Base-by-base conservation (phyloP, 2,329 filamentous ascomycete species). In the Madurella mycetomatis region DNA sequence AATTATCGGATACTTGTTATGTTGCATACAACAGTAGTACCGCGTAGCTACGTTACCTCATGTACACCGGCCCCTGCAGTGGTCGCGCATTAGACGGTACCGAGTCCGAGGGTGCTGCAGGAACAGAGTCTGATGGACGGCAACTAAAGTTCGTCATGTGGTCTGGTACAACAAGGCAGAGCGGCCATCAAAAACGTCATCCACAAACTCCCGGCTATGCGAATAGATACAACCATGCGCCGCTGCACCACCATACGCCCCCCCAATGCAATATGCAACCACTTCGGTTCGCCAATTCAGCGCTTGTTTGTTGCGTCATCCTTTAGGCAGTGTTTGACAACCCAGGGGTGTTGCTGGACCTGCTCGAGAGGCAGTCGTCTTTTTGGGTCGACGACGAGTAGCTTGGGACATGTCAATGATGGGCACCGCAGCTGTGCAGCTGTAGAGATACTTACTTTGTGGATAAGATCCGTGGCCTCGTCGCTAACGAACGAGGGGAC, bases 261-360 rank as follows among this genome's bases (percentile, higher is more conserved):
- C 2, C 25, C 9, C 4, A 37, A 37, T 37, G 34, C 34, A 37
- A 37, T 37, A 37, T 37, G 34, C 34, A 5, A 37, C 9, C 34
- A 37, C 4, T 12, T 15, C 13, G 2, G 34, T 15, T 37, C 11
- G 34, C 9, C 4, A 11, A 4, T 37, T 15, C 34, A 11, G 34
- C 11, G 13, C 4, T 15, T 37, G 9, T 37, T 37, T 15, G 34
- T 37, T 12, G 34, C 9, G 4, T 81, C 78, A n/a, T 79, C 78
- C 72, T 82, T 84, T 60, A 87, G 79, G 70, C 92, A 97, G 72
- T 97, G 90, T 78, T 96, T 97, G 63, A 96, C 70, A 65, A 99
- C 96, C 94, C 94, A 99, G n/a, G 94, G 92, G 70, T 97, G 94
- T 49, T 80, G 79, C 70, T 92, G 86, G 39, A 97, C 87, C 56